Evolutionary conservation across 78 protist genomes (phyloP).

Genomic region (Polysphondylium violaceum): DNA sequence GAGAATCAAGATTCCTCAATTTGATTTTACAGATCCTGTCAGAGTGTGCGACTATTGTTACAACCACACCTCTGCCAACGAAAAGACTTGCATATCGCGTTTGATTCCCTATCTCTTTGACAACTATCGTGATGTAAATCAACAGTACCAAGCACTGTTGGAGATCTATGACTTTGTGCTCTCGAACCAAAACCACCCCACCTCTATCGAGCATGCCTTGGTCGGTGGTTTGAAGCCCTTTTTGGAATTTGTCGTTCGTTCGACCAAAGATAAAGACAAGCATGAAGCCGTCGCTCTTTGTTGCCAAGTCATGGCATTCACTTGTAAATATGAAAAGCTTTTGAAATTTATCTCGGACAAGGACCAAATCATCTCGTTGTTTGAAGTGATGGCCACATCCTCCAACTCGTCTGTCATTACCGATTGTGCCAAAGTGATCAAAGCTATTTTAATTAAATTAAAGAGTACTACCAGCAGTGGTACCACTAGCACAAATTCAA

Average conservation of each 20-base stretch:
- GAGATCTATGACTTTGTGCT: slow-evolving; percentile 65
- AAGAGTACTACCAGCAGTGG: neutral
- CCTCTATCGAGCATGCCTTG: slow-evolving; percentile 25
- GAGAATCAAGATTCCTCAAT: slow-evolving; percentile 73
- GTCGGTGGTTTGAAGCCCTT: slow-evolving; percentile 75
- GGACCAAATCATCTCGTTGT: slow-evolving; percentile 15
- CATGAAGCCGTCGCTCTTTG: slow-evolving; percentile 31
- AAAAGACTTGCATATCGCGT: slow-evolving; percentile 67
- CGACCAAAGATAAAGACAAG: neutral
- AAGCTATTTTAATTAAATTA: slow-evolving; percentile 8
- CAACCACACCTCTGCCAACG: slow-evolving; percentile 39
- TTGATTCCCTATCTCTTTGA: slow-evolving; percentile 66
- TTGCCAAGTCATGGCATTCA: slow-evolving; percentile 43
- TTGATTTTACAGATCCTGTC: slow-evolving; percentile 59
- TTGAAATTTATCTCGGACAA: slow-evolving; percentile 30
- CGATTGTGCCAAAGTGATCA: slow-evolving; percentile 48
- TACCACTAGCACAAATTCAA: neutral
- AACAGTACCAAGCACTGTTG: slow-evolving; percentile 66
- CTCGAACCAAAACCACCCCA: slow-evolving; percentile 7
- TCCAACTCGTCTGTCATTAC: slow-evolving; percentile 17
- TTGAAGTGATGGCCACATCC: slow-evolving; percentile 36
- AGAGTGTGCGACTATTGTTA: slow-evolving; percentile 72
- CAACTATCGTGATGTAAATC: slow-evolving; percentile 30
- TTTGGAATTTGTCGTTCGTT: slow-evolving; percentile 26
- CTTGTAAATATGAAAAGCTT: slow-evolving; percentile 32